Conservation (phyloP, 306 rosid species). For the Astragalus membranaceus region DNA sequence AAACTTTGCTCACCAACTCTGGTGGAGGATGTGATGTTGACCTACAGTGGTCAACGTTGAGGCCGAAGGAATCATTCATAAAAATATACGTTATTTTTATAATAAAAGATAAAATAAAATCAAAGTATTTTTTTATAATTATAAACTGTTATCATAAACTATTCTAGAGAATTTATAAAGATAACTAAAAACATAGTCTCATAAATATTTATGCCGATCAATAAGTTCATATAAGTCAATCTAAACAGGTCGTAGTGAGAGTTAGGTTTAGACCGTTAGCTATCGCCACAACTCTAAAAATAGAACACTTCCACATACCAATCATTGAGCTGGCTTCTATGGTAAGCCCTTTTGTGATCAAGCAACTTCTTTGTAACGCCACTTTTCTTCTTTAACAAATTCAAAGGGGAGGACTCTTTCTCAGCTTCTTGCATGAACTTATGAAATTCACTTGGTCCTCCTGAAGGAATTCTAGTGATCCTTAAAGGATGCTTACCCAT, state of each 20-base stretch:
- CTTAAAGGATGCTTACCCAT: slow-evolving; percentile 38
- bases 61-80: too few relatives aligned
- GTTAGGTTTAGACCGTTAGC: not conserved
- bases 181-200: too few relatives aligned
- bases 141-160: too few relatives aligned
- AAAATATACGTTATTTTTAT: too few relatives aligned
- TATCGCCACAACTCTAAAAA: not conserved
- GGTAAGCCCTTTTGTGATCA: slow-evolving; percentile 27
- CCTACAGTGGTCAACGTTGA: too few relatives aligned
- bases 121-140: too few relatives aligned
- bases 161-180: too few relatives aligned
- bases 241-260: not conserved
- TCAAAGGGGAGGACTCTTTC: not conserved
- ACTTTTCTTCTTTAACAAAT: slow-evolving; percentile 9
- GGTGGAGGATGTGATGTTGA: too few relatives aligned
- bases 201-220: too few relatives aligned
- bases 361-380: not conserved
- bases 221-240: too few relatives aligned
- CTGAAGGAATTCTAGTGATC: slow-evolving; percentile 34
- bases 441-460: slow-evolving; percentile 38
- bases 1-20: too few relatives aligned
- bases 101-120: too few relatives aligned
- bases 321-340: slow-evolving; percentile 38
- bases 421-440: slow-evolving; percentile 25
- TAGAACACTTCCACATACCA: slow-evolving; percentile 34